Base-by-base conservation (phyloP, 805 yeast genomes). In the Wickerhamomyces xylosicus region DNA sequence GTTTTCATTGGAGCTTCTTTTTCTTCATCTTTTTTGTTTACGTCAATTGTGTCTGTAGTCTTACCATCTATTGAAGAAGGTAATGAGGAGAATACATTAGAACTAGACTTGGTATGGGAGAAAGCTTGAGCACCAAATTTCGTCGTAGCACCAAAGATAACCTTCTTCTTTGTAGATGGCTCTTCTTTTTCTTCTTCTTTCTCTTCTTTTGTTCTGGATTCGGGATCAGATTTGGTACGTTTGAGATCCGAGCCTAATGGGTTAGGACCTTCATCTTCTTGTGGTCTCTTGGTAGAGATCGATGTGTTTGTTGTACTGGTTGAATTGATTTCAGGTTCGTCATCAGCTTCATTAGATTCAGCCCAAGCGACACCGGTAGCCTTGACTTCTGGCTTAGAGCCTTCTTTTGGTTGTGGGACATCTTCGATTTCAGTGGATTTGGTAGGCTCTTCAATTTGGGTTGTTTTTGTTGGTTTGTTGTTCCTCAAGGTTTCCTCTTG, bases 141-240 rank as follows among this genome's bases (percentile, higher is more conserved):
- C 0, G 79, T 65, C 3, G 69, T 53, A 1, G 75, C 59, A 9
- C 82, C 83, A 61, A 77, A 77, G 1, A 73, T 76, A 54, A 71
- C 73, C 46, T 66, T 67, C 39, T 57, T 54, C 20, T 37, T 44
- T 4, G 37, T 37, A 11, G 34, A 39, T n/a, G 16, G 35, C 22
- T 28, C 15, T 34, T 22, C 19, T 14, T 40, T 16, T 11, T 22
- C 35, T 9, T 19, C 31, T 22, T 37, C 21, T 33, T 36, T 36
- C 15, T 15, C 34, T 28, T 27, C 37, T 7, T 14, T 39, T 16
- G 38, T 41, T 36, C 36, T 39, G 8, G 35, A 34, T 13, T 36
- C 36, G 3, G 33, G 35, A 32, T 46, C 33, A n/a, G 33, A 31
- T 17, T 31, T 17, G 7, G 19, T 31, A 16, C 19, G 19, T 31